Percentiles rank a stretch among this genome's conserved stretches.
These are phyloP conservation scores for Brasilioporus rufonigricans DNA, from an alignment of 768 basidiomycete genomes.

Conservation along the genomic window DNA sequence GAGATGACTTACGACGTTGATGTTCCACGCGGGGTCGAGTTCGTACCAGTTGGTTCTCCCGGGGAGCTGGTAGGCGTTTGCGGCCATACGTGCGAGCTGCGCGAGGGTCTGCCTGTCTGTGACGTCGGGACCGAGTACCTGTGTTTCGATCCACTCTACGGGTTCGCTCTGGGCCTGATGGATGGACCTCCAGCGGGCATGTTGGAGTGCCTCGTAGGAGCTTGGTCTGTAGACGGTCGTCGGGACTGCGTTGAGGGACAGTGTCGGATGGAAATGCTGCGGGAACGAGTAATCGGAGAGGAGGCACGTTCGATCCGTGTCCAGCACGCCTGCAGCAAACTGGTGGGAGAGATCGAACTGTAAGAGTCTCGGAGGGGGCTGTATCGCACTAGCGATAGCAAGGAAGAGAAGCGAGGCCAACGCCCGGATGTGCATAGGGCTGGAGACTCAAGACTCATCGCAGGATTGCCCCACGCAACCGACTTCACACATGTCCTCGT, in stretches of 20 bases:
- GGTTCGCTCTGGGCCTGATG: conserved; percentile 46
- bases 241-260: conserved; percentile 39
- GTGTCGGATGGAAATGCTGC: conserved; percentile 5
- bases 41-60: conserved; percentile 79
- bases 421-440: not conserved
- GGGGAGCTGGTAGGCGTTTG: conserved; percentile 83
- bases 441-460: not conserved
- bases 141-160: conserved; percentile 65
- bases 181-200: conserved; percentile 53
- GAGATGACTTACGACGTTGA: conserved; percentile 35
- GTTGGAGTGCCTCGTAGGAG: conserved; percentile 48
- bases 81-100: conserved; percentile 84
- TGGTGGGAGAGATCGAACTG: conserved; percentile 25
- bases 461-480: not conserved
- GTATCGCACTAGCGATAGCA: not conserved
- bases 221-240: conserved; percentile 62
- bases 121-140: conserved; percentile 73
- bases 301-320: not conserved
- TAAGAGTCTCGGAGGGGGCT: conserved; percentile 6
- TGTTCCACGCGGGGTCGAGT: conserved; percentile 71
- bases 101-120: conserved; percentile 75
- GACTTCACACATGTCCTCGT: not conserved
- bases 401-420: conserved; percentile 1
- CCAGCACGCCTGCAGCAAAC: conserved; percentile 2
- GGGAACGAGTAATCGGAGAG: conserved; percentile 8